These are phyloP conservation scores for Crucihimalaya himalaica DNA, from an alignment of 345 rosid species.

Conservation along the genomic window DNA sequence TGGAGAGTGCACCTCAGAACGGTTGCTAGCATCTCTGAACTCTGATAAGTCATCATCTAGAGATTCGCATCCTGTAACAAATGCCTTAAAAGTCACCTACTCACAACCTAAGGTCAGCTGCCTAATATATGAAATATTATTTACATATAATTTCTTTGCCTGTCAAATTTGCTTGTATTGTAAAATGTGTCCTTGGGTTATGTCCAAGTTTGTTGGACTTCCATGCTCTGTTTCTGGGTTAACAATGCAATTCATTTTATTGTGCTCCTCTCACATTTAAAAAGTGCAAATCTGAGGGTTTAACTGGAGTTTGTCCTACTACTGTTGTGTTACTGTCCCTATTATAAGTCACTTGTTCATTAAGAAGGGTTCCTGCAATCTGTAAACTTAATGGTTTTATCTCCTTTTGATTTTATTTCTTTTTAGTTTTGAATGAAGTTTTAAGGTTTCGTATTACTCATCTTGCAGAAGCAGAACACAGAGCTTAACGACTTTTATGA, in stretches of 20 bases:
- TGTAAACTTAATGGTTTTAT: neutral
- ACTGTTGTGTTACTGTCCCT: neutral
- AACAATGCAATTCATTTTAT: slow-evolving; percentile 14
- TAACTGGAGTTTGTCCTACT: neutral
- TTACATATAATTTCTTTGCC: neutral
- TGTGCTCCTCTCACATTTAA: slow-evolving; percentile 12
- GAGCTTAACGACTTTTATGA: slow-evolving; percentile 65
- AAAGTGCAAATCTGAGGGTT: slow-evolving; percentile 4
- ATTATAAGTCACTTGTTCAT: slow-evolving; percentile 9
- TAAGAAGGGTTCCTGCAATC: neutral
- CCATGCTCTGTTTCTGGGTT: slow-evolving; percentile 17
- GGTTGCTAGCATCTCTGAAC: slow-evolving; percentile 41
- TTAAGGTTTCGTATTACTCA: slow-evolving; percentile 34
- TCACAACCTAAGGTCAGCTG: slow-evolving; percentile 59
- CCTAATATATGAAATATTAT: neutral
- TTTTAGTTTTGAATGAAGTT: slow-evolving; percentile 20
- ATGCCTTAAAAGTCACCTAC: slow-evolving; percentile 41
- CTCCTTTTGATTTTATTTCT: neutral
- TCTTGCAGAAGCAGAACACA: slow-evolving; percentile 59
- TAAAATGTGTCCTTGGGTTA: slow-evolving; percentile 4
- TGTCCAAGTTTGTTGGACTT: neutral
- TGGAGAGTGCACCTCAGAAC: slow-evolving; percentile 42
- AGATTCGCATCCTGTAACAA: slow-evolving; percentile 37
- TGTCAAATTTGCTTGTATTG: slow-evolving; percentile 18
- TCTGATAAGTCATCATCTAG: slow-evolving; percentile 25